phyloP scores from a whole-genome alignment of 73 alveolate species.

The Loxodes magnus region DNA sequence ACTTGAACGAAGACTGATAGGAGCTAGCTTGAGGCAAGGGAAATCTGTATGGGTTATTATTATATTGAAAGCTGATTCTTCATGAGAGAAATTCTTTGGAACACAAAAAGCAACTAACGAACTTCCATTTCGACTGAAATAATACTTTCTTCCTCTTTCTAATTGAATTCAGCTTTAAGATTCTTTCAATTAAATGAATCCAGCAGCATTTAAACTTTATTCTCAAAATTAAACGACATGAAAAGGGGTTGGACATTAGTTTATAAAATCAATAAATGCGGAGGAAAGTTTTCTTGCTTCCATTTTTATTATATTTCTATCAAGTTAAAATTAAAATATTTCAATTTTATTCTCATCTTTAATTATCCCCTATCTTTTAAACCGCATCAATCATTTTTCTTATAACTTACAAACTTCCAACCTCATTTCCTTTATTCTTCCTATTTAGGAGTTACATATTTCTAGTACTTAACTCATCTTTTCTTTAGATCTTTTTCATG shows the following conservation, averaged over 20 bases:
- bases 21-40: slow-evolving; percentile 92
- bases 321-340: too few relatives aligned
- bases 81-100: slow-evolving; percentile 55
- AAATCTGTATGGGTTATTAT: slow-evolving; percentile 96
- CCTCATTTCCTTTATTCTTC: too few relatives aligned
- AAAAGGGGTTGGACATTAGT: slow-evolving; percentile 70
- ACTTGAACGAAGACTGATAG: slow-evolving; percentile 62
- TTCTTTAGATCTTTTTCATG: too few relatives aligned
- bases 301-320: background rate
- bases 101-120: slow-evolving; percentile 89
- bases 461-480: too few relatives aligned
- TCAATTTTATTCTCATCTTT: too few relatives aligned
- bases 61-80: slow-evolving; percentile 62
- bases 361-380: too few relatives aligned
- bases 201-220: slow-evolving; percentile 47
- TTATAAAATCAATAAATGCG: slow-evolving; percentile 40
- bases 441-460: too few relatives aligned
- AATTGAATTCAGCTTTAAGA: slow-evolving; percentile 77
- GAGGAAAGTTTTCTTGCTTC: slow-evolving; percentile 44
- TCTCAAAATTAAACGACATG: slow-evolving; percentile 83
- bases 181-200: slow-evolving; percentile 80
- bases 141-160: slow-evolving; percentile 80
- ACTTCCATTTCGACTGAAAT: slow-evolving; percentile 79
- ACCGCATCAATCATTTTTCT: too few relatives aligned
- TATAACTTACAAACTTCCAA: too few relatives aligned